Base-by-base conservation (phyloP, 2,329 filamentous ascomycete genomes). In the Aspergillus neoniger region DNA sequence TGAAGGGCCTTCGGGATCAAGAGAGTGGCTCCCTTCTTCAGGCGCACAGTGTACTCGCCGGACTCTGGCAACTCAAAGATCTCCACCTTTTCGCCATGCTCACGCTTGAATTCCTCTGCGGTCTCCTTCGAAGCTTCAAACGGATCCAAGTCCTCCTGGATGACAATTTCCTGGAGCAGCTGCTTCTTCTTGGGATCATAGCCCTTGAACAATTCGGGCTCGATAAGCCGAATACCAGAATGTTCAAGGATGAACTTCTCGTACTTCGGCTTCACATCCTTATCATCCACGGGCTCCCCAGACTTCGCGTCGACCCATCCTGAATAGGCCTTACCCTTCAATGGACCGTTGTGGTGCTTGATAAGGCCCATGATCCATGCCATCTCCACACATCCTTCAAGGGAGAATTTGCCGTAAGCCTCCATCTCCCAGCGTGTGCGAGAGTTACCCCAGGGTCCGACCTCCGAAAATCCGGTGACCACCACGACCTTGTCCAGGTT, bases 291-390 rank as follows among this genome's bases (percentile, higher is more conserved):
- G 7, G 95, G 95, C 61, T 98, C 94, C 47, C 91, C 91, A 57
- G 91, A 89, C 86, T 98, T 98, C 75, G 88, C 85, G 73, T 99
- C 95, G 61, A 99, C 95, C 93, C 82, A 99, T 69, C 95, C 95
- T 67, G 94, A 92, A 81, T 99, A 98, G 66, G 90, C 90, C 81
- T 96, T 90, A 76, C 95, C 95, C 83, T 99, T 99, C 76, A 99
- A 87, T 32, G 89, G 88, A 17, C 95, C 95, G 70, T 98, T 98
- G 83, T 96, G 91, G 78, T 99, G 96, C 85, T 94, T 97, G 82
- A 99, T 98, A 62, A 98, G 87, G 73, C 95, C 95, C 94, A 98
- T 99, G 78, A 99, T 92, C 95, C 95, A 99, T 32, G 95, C 93
- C 95, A 99, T 99, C 80, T 99, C 95, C 62, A 99, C 90, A 72